Evolutionary conservation across 306 rosid species (phyloP).

Genomic region (Corylus heterophylla): DNA sequence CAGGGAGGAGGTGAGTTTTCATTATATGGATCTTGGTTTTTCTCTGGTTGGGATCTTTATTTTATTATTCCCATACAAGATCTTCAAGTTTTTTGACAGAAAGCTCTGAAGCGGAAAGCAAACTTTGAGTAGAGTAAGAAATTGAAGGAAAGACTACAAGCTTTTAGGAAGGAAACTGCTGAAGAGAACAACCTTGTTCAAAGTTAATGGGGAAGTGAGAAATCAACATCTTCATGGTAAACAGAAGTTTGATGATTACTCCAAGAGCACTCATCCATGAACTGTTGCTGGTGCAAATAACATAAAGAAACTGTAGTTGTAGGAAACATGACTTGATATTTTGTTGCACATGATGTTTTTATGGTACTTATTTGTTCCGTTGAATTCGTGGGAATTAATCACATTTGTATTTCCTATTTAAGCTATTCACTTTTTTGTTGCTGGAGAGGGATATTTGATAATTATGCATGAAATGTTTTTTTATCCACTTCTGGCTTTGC

Average conservation of each 20-base stretch:
- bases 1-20: slow-evolving; percentile 71
- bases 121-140: slow-evolving; percentile 90
- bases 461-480: too few relatives aligned
- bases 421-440: too few relatives aligned
- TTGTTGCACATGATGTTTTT: background rate
- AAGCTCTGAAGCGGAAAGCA: slow-evolving; percentile 89
- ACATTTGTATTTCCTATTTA: too few relatives aligned
- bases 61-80: background rate
- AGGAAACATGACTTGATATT: background rate
- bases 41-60: slow-evolving; percentile 7
- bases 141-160: slow-evolving; percentile 65
- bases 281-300: too few relatives aligned
- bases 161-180: slow-evolving; percentile 67
- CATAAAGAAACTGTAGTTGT: background rate
- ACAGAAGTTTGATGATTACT: background rate
- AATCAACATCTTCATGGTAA: background rate
- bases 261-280: too few relatives aligned
- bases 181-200: slow-evolving; percentile 37
- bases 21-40: slow-evolving; percentile 3
- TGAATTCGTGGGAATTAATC: background rate
- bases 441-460: too few relatives aligned
- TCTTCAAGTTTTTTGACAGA: slow-evolving; percentile 42
- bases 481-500: too few relatives aligned
- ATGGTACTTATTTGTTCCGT: background rate
- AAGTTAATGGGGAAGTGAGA: background rate